Base-by-base conservation (phyloP, 495 filamentous ascomycete genomes). In the Glutinoglossum americanum region DNA sequence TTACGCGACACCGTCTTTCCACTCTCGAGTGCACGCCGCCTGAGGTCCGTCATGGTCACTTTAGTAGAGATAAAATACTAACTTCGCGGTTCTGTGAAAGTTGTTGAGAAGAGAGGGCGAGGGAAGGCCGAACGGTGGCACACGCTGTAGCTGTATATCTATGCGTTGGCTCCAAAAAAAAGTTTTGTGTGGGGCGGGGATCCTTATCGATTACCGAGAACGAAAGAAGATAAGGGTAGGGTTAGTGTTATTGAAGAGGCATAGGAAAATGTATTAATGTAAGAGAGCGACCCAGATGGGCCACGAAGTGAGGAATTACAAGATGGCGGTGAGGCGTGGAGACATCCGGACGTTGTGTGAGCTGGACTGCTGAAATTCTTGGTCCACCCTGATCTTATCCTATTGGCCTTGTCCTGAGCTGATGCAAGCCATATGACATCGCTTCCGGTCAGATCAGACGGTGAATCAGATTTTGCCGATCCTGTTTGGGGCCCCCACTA, bases 1-100 rank as follows among this genome's bases (percentile, higher is more conserved):
- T 94, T 95, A 65, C 83, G 81, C 37, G 92, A 96, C 54, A 92
- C 75, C 37, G 90, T 98, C 74, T 98, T 98, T 66, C 81, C 80
- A 71, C 82, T 85, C 73, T 89, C 85, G 26, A 86, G 75, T 35
- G 85, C 87, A 67, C 85, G 85, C 65, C 89, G 82, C 63, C 86
- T 79, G 56, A 96, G 77, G 64, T 87, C 82, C 66, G 75, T 81
- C 85, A 87, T 89, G 23, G 5, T 53, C 9, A 3, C 41, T 19
- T 45, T n/a, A 4, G n/a, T 21, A 6, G 41, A 23, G 41, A 10
- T n/a, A 21, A 21, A 33, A 45, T 45, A 11, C 37, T n/a, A n/a
- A 10, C 17, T 15, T 39, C 15, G 9, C 37, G 2, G 37, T 39
- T 39, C 37, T 39, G 3, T 11, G 17, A n/a, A 10, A 45, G 41